Base-by-base conservation (phyloP, 306 rosid species). In the Mucuna pruriens region DNA sequence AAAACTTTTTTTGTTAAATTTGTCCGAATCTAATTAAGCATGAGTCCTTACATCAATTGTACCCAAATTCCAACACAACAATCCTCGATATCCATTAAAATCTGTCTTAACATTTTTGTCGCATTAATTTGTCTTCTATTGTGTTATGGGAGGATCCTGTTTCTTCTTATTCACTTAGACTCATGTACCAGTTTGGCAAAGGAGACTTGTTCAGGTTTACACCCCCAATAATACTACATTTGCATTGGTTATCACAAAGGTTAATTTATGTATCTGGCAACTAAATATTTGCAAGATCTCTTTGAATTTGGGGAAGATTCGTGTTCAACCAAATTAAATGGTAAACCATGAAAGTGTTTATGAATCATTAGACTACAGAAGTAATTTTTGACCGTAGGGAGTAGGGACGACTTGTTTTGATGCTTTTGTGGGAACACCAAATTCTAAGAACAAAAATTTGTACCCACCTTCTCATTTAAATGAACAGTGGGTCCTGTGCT, bases 271-370 rank as follows among this genome's bases (percentile, higher is more conserved):
- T 61, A 11, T 61, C 2, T 9, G 10, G 2, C 31, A 5, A 61
- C 0, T 23, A 23, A 0, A 4, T 22, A 23, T 60, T 60, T 26
- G 19, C 17, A 60, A 60, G 66, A 60, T 61, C 45, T 39, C 62
- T 25, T 31, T 62, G 12, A 26, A 48, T 63, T 19, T 63, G 34
- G 40, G 38, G 8, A 75, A 49, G 44, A 44, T 44, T 60, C 60
- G 26, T 61, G 7, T 22, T 76, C 31, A 25, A 10, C 19, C 80
- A 44, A 58, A 22, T 16, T 54, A 34, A 78, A 85, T 86, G 86
- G 87, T 72, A 36, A 25, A 84, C 45, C 44, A 71, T 20, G 84
- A 48, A 54, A 57, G 34, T 23, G 6, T 22, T 23, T 7, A 25
- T 25, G 36, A 6, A 6, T 31, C 69, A 46, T 36, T 74, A 76